These are phyloP conservation scores for Dictyostelium brefeldianum DNA, from an alignment of 78 protist genomes.

Conservation along the genomic window DNA sequence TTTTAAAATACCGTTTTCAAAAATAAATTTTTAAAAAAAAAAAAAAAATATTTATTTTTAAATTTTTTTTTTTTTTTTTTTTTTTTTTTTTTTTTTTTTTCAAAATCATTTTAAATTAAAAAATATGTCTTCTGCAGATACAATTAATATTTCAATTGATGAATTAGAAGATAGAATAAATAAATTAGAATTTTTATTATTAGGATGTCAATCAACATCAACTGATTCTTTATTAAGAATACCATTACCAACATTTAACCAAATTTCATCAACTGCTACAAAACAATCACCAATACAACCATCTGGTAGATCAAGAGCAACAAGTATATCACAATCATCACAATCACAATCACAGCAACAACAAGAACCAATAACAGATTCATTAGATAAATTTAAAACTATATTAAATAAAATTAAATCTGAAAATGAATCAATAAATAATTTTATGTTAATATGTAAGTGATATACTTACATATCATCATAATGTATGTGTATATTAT, in stretches of 20 bases:
- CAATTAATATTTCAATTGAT: slow-evolving; percentile 32
- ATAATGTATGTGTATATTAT: background rate
- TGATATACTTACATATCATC: too few relatives aligned
- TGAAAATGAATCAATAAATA: slow-evolving; percentile 53
- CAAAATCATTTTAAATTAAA: too few relatives aligned
- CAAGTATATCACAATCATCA: background rate
- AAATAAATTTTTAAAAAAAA: too few relatives aligned
- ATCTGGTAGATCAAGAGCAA: background rate
- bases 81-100: too few relatives aligned
- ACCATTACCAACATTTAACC: slow-evolving; percentile 39
- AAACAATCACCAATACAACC: background rate
- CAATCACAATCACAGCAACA: slow-evolving; percentile 17
- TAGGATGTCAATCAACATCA: slow-evolving; percentile 39
- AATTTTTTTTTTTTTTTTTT: too few relatives aligned
- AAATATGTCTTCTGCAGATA: background rate
- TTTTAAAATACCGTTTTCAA: too few relatives aligned
- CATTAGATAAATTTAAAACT: slow-evolving; percentile 22
- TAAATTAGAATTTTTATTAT: slow-evolving; percentile 28
- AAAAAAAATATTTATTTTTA: too few relatives aligned
- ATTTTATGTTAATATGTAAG: slow-evolving; percentile 50
- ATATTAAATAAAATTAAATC: slow-evolving; percentile 42
- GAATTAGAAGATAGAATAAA: slow-evolving; percentile 52
- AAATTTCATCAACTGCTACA: background rate
- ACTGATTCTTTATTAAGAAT: slow-evolving; percentile 22
- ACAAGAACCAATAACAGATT: slow-evolving; percentile 28